phyloP scores from a whole-genome alignment of 306 rosid genomes.

The Urtica urens region DNA sequence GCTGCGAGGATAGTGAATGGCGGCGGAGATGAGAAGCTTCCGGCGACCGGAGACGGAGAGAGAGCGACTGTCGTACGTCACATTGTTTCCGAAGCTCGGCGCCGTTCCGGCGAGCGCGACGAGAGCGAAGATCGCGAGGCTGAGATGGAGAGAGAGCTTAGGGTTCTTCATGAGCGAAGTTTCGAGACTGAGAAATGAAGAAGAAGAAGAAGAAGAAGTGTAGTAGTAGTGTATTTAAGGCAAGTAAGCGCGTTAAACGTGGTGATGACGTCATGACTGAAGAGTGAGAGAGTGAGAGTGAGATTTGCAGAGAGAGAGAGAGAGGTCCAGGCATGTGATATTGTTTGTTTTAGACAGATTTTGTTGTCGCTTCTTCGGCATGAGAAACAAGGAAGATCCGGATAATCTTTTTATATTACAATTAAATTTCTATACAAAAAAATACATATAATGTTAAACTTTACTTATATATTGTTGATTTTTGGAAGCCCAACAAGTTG shows the following conservation, averaged over 20 bases:
- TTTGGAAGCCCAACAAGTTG: too few relatives aligned
- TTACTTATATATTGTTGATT: too few relatives aligned
- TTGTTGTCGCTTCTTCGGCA: neutral
- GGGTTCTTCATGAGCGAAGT: neutral
- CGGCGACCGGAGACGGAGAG: constrained; percentile 62
- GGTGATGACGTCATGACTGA: constrained; percentile 1
- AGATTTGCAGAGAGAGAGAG: neutral
- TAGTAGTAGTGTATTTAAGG: constrained; percentile 3
- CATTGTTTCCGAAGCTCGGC: constrained; percentile 29
- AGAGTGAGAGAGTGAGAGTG: neutral
- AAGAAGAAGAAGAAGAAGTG: neutral
- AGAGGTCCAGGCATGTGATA: neutral
- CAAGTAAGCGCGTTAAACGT: neutral
- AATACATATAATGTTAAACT: too few relatives aligned
- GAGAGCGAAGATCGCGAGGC: neutral
- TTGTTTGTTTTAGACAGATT: too few relatives aligned
- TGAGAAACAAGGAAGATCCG: too few relatives aligned
- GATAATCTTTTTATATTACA: too few relatives aligned
- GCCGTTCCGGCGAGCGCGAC: neutral
- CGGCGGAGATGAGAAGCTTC: constrained; percentile 78
- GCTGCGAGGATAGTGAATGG: constrained; percentile 94
- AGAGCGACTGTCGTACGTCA: constrained; percentile 70
- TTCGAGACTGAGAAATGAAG: neutral
- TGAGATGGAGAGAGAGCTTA: neutral
- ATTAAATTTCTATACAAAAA: too few relatives aligned